Evolutionary conservation across 1,284 basidiomycete genomes (phyloP).

Genomic region (Tylopilus sp.): DNA sequence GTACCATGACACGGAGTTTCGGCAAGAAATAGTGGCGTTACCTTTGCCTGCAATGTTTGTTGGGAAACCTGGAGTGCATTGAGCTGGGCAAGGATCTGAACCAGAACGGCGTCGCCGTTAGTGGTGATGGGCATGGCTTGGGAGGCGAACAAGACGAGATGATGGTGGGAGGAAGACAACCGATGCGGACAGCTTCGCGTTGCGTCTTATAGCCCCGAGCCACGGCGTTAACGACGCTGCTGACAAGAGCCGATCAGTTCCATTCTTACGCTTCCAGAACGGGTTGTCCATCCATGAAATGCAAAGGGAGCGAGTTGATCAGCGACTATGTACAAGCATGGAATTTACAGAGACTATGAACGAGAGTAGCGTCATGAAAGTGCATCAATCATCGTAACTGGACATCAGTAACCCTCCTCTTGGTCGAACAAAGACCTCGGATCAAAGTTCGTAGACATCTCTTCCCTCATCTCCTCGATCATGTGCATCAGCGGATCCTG

Average conservation of each 20-base stretch:
- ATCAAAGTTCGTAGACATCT: constrained; percentile 15
- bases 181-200: background rate
- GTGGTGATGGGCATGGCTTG: constrained; percentile 41
- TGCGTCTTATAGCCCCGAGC: constrained; percentile 14
- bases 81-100: constrained; percentile 67
- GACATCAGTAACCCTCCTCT: constrained; percentile 12
- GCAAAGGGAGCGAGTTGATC: background rate
- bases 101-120: constrained; percentile 58
- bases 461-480: constrained; percentile 23
- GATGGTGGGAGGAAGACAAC: constrained; percentile 14
- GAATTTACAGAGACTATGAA: background rate
- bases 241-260: constrained; percentile 6
- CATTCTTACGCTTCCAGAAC: background rate
- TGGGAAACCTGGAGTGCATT: constrained; percentile 65
- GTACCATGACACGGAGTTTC: constrained; percentile 1
- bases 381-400: background rate
- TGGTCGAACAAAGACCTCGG: constrained; percentile 16
- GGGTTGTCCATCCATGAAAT: constrained; percentile 1
- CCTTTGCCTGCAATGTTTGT: constrained; percentile 71
- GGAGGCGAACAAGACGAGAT: constrained; percentile 2
- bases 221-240: background rate
- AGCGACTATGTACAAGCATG: background rate
- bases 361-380: too few species aligned
- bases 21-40: constrained; percentile 23
- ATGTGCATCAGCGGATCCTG: constrained; percentile 14